A percentile compares a stretch with the other conserved stretches of the same genome.
Conservation (phyloP, 169 alveolate genomes). For the Fabrea salina region DNA sequence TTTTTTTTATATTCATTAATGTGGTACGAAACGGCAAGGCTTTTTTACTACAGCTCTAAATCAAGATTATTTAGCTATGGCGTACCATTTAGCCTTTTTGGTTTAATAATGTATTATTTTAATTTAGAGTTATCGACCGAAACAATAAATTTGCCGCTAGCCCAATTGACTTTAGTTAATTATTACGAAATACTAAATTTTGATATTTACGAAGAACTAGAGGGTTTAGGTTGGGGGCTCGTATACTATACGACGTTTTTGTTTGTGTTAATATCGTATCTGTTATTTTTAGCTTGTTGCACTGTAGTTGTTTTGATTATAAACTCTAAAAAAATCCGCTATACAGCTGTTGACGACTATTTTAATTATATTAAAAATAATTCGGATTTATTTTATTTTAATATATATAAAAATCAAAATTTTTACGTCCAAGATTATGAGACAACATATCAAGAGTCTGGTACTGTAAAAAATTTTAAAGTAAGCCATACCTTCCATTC, state of each 20-base stretch:
- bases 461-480: slow-evolving; percentile 8
- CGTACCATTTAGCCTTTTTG: background rate
- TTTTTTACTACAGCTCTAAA: background rate
- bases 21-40: background rate
- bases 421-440: slow-evolving; percentile 8
- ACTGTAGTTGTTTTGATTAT: background rate
- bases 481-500: background rate
- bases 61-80: background rate
- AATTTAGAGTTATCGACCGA: background rate
- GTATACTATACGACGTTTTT: background rate
- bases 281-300: background rate
- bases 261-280: background rate
- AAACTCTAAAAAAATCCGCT: background rate
- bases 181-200: background rate
- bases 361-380: background rate
- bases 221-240: background rate
- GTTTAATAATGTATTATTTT: background rate
- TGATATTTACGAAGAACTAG: slow-evolving; percentile 1
- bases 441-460: background rate
- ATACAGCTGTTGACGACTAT: background rate
- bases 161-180: background rate
- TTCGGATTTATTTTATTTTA: background rate
- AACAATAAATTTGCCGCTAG: background rate
- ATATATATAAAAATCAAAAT: slow-evolving; percentile 9
- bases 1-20: background rate